Percentiles rank a stretch among this genome's conserved stretches.
phyloP scores from a whole-genome alignment of 2,329 filamentous ascomycete species.

The Endocalyx cinctus region DNA sequence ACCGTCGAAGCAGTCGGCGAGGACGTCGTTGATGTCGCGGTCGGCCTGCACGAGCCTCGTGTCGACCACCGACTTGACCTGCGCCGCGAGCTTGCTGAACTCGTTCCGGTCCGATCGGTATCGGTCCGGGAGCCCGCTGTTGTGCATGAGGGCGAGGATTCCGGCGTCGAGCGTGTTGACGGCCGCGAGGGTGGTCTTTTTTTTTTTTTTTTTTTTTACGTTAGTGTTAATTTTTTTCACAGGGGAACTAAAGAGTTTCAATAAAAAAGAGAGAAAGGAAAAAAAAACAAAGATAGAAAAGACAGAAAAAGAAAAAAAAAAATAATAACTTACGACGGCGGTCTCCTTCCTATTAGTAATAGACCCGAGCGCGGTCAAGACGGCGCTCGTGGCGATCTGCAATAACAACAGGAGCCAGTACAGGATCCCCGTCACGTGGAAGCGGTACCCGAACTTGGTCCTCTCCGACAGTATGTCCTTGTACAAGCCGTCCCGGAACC shows the following conservation, averaged over 20 bases:
- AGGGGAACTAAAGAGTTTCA: neutral
- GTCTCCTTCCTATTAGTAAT: constrained; percentile 31
- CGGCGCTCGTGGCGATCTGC: constrained; percentile 45
- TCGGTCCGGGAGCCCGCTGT: constrained; percentile 48
- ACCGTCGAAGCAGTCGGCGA: constrained; percentile 42
- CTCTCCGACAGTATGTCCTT: constrained; percentile 41
- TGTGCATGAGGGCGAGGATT: constrained; percentile 47
- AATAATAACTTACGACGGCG: constrained; percentile 28
- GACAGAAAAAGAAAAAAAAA: no score
- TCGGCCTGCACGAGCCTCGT: constrained; percentile 39
- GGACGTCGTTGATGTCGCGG: constrained; percentile 39
- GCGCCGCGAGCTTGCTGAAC: constrained; percentile 45
- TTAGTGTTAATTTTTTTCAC: no score
- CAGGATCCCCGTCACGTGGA: constrained; percentile 36
- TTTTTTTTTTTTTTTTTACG: no score
- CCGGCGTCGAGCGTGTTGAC: constrained; percentile 47
- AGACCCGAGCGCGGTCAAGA: constrained; percentile 46
- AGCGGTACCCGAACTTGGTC: constrained; percentile 39
- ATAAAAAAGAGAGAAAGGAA: neutral
- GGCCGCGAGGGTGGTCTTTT: constrained; percentile 41
- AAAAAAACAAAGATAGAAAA: neutral
- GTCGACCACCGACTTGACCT: constrained; percentile 46
- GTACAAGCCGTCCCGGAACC: constrained; percentile 46
- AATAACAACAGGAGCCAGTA: constrained; percentile 44
- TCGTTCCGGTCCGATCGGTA: constrained; percentile 46